phyloP scores from a whole-genome alignment of 1,284 basidiomycete species.

The Pterulicium gracile region DNA sequence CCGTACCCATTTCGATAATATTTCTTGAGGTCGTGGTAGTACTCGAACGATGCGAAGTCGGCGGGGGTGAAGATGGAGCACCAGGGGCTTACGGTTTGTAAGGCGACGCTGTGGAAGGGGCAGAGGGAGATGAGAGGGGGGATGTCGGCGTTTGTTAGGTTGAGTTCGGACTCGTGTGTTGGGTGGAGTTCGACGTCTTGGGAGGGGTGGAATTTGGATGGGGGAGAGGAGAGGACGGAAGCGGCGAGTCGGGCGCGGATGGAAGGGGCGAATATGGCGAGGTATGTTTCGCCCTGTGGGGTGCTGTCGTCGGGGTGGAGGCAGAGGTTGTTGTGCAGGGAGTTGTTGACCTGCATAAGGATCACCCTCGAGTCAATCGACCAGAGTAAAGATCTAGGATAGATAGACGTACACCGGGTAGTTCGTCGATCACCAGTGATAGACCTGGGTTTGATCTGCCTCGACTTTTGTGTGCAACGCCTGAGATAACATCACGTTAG shows the following conservation, averaged over 20 bases:
- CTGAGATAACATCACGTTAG: no score
- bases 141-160: neutral
- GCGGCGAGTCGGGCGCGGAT: conserved; percentile 33
- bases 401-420: no score
- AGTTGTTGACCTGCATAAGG: conserved; percentile 69
- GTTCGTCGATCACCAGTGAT: no score
- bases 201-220: conserved; percentile 43
- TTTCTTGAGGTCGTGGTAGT: conserved; percentile 65
- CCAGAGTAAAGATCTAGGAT: no score
- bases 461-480: no score
- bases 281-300: conserved; percentile 38
- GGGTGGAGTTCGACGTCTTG: conserved; percentile 55
- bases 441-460: no score
- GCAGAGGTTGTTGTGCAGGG: conserved; percentile 63
- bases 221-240: conserved; percentile 46
- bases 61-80: conserved; percentile 51
- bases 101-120: conserved; percentile 61
- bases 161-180: conserved; percentile 23
- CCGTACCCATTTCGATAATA: conserved; percentile 73
- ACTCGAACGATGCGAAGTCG: conserved; percentile 59
- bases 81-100: conserved; percentile 48
- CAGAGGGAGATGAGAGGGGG: conserved; percentile 34
- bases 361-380: no score
- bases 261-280: conserved; percentile 38
- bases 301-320: conserved; percentile 40